These are phyloP conservation scores for Yarrowia bubula DNA, from an alignment of 805 yeast genomes.

Conservation along the genomic window DNA sequence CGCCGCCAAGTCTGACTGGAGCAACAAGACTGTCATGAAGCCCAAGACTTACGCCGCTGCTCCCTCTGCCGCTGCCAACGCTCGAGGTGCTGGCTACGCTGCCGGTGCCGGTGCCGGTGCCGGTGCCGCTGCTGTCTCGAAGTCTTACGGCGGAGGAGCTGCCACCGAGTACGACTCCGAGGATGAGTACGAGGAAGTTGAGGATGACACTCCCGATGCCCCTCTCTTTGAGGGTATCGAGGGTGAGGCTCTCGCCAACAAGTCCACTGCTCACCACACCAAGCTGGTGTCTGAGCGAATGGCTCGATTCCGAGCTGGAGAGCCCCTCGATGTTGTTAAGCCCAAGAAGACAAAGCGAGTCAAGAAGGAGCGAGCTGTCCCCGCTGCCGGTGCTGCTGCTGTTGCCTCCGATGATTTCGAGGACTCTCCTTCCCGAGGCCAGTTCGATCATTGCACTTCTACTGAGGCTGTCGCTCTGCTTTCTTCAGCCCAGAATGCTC, in stretches of 20 bases:
- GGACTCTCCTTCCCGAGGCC: constrained; percentile 14
- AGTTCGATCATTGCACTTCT: constrained; percentile 22
- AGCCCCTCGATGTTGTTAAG: constrained; percentile 8
- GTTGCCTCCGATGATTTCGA: not conserved
- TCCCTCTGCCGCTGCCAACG: constrained; percentile 8
- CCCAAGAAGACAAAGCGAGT: constrained; percentile 20
- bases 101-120: not conserved
- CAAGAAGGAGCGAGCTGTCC: constrained; percentile 15
- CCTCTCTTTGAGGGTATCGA: constrained; percentile 10
- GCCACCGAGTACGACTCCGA: constrained; percentile 27
- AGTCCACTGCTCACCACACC: constrained; percentile 2
- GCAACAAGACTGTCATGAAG: constrained; percentile 13
- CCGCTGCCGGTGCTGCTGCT: not conserved
- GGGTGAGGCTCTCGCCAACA: constrained; percentile 22
- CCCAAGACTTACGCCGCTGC: constrained; percentile 22
- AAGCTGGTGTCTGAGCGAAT: constrained; percentile 19
- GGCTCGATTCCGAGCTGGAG: constrained; percentile 22
- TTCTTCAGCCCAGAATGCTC: constrained; percentile 22
- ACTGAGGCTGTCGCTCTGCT: constrained; percentile 13
- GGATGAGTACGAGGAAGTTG: constrained; percentile 21
- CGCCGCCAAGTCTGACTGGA: not conserved
- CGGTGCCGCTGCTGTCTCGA: constrained; percentile 6
- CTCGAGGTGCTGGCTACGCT: constrained; percentile 12
- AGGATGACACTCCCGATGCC: constrained; percentile 24
- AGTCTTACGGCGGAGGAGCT: constrained; percentile 23